phyloP scores from a whole-genome alignment of 208 protist genomes.

The Crithidia sp. region DNA sequence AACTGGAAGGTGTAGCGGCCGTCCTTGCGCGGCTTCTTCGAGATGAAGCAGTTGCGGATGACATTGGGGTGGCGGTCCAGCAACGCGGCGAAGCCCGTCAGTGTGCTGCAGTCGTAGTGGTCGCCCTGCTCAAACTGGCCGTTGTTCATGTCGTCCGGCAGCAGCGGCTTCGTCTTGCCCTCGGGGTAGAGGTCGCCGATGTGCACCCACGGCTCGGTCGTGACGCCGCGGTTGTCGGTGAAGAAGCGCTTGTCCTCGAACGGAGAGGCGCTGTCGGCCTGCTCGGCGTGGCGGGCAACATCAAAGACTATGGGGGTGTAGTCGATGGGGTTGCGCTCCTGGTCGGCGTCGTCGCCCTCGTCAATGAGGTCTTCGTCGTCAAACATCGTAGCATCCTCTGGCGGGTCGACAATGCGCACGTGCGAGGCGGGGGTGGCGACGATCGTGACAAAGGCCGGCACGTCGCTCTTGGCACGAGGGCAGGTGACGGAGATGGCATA shows the following conservation, averaged over 20 bases:
- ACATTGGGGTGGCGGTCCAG: slow-evolving; percentile 55
- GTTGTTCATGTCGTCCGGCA: slow-evolving; percentile 48
- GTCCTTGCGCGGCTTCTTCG: slow-evolving; percentile 57
- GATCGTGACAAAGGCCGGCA: slow-evolving; percentile 58
- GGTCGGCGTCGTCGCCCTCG: slow-evolving; percentile 53
- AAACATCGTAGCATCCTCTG: slow-evolving; percentile 67
- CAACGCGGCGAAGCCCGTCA: slow-evolving; percentile 57
- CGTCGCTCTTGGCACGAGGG: slow-evolving; percentile 57
- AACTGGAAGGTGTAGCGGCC: slow-evolving; percentile 72
- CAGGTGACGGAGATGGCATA: slow-evolving; percentile 80
- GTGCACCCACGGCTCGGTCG: slow-evolving; percentile 60
- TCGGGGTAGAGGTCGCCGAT: slow-evolving; percentile 76
- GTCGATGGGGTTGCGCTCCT: slow-evolving; percentile 54
- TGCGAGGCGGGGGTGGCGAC: slow-evolving; percentile 44
- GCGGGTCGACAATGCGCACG: slow-evolving; percentile 66
- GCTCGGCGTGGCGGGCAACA: slow-evolving; percentile 40
- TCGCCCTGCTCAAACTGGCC: slow-evolving; percentile 71
- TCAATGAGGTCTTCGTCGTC: slow-evolving; percentile 81
- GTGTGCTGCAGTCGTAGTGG: slow-evolving; percentile 58
- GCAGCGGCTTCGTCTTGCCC: slow-evolving; percentile 56
- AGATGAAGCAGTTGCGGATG: slow-evolving; percentile 59
- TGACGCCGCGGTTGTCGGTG: slow-evolving; percentile 50
- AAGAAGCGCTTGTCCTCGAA: slow-evolving; percentile 64
- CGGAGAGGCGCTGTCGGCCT: slow-evolving; percentile 50
- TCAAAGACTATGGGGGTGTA: slow-evolving; percentile 36